These are phyloP conservation scores for Lasiosphaeria hispida DNA, from an alignment of 495 filamentous ascomycete genomes.

Conservation along the genomic window DNA sequence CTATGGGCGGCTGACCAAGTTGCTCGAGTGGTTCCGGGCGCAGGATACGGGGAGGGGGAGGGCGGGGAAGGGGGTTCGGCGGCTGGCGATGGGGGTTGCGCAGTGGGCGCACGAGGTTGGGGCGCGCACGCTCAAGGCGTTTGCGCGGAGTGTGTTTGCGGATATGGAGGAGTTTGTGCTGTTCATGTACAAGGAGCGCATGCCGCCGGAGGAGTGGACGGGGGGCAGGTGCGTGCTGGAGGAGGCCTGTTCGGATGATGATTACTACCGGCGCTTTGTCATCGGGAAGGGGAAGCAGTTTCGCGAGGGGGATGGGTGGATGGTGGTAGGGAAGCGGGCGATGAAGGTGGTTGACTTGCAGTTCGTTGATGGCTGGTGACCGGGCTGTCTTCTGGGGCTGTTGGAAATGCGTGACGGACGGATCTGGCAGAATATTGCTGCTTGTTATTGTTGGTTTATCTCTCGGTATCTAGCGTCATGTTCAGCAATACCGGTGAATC, in stretches of 20 bases:
- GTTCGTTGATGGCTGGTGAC: constrained; percentile 26
- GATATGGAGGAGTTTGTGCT: constrained; percentile 30
- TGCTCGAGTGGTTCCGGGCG: constrained; percentile 28
- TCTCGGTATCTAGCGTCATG: too few species aligned
- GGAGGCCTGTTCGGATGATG: constrained; percentile 11
- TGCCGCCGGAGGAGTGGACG: constrained; percentile 24
- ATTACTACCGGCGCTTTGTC: constrained; percentile 24
- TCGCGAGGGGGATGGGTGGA: constrained; percentile 25
- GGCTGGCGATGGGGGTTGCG: constrained; percentile 57
- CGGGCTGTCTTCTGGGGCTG: neutral
- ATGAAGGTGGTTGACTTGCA: constrained; percentile 26
- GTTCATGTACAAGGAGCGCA: constrained; percentile 23
- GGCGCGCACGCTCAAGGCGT: constrained; percentile 25
- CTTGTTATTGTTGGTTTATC: too few species aligned
- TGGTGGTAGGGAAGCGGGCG: constrained; percentile 25
- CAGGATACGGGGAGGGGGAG: constrained; percentile 1
- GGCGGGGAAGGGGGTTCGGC: constrained; percentile 51
- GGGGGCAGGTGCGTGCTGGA: constrained; percentile 20
- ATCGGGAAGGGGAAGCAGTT: constrained; percentile 27
- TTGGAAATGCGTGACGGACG: neutral
- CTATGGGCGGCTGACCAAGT: constrained; percentile 15
- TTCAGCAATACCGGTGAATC: too few species aligned
- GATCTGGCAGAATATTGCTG: too few species aligned
- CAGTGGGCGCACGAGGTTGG: constrained; percentile 52
- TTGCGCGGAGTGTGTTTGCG: constrained; percentile 25